Evolutionary conservation across 1,284 basidiomycete genomes (phyloP).

Genomic region (Ustilago sp.): DNA sequence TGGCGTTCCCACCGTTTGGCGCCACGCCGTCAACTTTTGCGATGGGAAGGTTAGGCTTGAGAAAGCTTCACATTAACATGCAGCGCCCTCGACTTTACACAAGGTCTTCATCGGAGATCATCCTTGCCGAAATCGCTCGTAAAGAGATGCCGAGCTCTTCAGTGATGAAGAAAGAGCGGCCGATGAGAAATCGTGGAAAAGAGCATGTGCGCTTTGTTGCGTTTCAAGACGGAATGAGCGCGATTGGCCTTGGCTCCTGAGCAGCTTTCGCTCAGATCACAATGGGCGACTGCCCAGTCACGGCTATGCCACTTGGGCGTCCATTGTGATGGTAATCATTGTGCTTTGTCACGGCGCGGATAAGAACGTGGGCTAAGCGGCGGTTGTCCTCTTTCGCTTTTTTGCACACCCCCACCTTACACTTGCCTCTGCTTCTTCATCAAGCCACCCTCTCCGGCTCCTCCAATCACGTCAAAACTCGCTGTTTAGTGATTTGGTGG

Average conservation of each 20-base stretch:
- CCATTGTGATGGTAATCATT: background rate
- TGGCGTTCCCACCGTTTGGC: background rate
- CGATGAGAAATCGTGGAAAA: background rate
- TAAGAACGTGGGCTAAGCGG: conserved; percentile 3
- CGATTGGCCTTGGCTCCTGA: background rate
- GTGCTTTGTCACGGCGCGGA: conserved; percentile 3
- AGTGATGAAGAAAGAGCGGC: background rate
- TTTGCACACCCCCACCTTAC: conserved; percentile 1
- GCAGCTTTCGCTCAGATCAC: background rate
- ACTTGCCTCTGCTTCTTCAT: background rate
- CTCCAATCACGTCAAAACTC: background rate
- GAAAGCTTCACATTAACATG: background rate
- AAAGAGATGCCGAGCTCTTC: conserved; percentile 5
- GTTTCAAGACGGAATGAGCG: background rate
- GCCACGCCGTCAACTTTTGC: background rate
- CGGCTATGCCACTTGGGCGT: background rate
- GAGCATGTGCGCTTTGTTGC: background rate
- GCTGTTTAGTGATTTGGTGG: background rate
- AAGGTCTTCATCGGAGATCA: conserved; percentile 12
- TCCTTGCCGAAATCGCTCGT: conserved; percentile 11
- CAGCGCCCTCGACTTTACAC: background rate
- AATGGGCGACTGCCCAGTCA: background rate
- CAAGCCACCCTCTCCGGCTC: background rate
- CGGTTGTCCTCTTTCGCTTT: conserved; percentile 7
- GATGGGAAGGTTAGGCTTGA: conserved; percentile 6